Base-by-base conservation (phyloP, 148 eudicot species). In the Vaccinium vitisidaea region DNA sequence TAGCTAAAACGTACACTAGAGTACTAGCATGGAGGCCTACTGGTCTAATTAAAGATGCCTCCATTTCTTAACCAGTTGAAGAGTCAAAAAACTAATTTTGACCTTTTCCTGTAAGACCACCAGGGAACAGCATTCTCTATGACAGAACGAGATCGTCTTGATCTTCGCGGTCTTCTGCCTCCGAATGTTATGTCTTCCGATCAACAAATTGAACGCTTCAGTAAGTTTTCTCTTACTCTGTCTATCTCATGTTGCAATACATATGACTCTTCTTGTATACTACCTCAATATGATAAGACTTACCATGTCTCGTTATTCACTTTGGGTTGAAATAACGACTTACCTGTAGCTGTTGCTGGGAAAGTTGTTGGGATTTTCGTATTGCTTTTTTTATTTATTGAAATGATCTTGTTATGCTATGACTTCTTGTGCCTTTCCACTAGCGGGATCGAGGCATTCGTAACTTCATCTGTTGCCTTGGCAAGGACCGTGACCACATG, bases 121-220 rank as follows among this genome's bases (percentile, higher is more conserved):
- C 83, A 97, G 99, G 99, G 99, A 77, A 97, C 99, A 36, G 95
- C 99, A 85, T 97, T 97, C 88, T 93, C 99, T 67, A 91, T 95
- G 93, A 97, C 99, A 6, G 99, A 97, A 85, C 92, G 99, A 79
- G 98, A 97, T 86, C 96, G 99, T 84, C 99, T 97, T 85, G 95
- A 97, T 86, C 96, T 97, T 89, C 96, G 99, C 10, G 99, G 99
- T 61, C 95, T 97, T 87, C 94, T 97, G 85, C 99, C 99, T 80
- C 98, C 99, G 49, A 97, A 94, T 91, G 96, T 97, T 85, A 94
- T 94, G 94, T 83, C 88, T 79, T 80, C 91, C 30, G 98, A 94
- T 75, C 98, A 95, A 75, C 99, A 97, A 86, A 94, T 94, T 87
- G 93, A 90, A 61, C 96, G 99, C 80, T 97, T 97, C 87, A 94